Base-by-base conservation (phyloP, 441 rosid genomes). In the Erysimum cheiri region DNA sequence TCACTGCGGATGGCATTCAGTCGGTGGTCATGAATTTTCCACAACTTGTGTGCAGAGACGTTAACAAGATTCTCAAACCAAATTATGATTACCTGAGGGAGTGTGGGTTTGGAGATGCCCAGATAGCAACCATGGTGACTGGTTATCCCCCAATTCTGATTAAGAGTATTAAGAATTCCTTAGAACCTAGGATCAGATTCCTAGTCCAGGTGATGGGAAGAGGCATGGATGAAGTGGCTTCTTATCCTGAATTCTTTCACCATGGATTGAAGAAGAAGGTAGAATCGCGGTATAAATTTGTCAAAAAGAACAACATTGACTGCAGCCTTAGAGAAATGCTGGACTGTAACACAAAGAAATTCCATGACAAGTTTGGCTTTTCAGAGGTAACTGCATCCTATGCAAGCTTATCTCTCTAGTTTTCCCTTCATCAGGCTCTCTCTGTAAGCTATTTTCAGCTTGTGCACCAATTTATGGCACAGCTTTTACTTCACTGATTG, bases 241-340 rank as follows among this genome's bases (percentile, higher is more conserved):
- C 78, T 43, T 90, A 84, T 75, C 97, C 99, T 33, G 84, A 85
- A 76, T 92, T 87, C 78, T 95, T 95, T 71, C 87, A 85, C 47
- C 87, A 86, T 76, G 87, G 99, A 59, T 83, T 95, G 66, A 95
- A 86, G 88, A 95, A 87, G 87, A 88, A 84, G 70, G 37, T 92
- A 8, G 94, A 88, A 79, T 72, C 62, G 11, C 86, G 97, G 74
- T 81, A 84, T 82, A 90, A 81, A 64, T 74, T 90, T 76, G 83
- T 94, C 78, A 83, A 79, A 60, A 75, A 78, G 81, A 88, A 77
- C 60, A 82, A 85, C 33, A 64, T 87, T 77, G 78, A 61, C 22
- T 92, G 89, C 84, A 90, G 94, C 80, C 84, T 92, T 82, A 83
- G 87, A 9, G 99, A 90, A 57, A 90, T 94, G 99, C 78, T 94